Base-by-base conservation (phyloP, 345 rosid genomes). In the Psidium friedrichsthalianum region DNA sequence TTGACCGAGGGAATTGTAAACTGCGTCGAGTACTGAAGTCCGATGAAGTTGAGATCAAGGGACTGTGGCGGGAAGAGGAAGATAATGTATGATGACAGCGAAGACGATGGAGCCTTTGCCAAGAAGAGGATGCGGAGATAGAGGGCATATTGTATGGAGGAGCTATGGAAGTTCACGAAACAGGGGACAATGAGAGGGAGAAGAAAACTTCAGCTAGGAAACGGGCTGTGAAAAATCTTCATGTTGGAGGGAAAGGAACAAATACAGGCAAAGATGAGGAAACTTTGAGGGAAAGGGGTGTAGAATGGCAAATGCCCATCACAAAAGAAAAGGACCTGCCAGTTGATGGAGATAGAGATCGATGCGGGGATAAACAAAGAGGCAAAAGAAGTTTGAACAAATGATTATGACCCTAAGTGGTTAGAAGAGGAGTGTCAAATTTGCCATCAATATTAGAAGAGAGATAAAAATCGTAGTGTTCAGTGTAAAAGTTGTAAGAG, bases 371-470 rank as follows among this genome's bases (percentile, higher is more conserved):
- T 42, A 42, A 42, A 42, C 44, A 42, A 42, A 4, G 44, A 42
- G 44, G 44, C 44, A 51, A 42, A 42, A 42, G 44, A 3, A 42
- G 21, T 29, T 42, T 14, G 74, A 61, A 20, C 74, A 14, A 61
- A 36, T 15, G 15, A 10, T 29, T 40, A 61, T 29, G 74, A 61
- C 8, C 74, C 42, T 61, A 29, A 61, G 87, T 81, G 87, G 58
- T 58, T 42, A 52, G 55, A 78, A 27, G 82, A 82, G 16, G 24
- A 29, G 82, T 53, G 82, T 25, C 85, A 56, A 42, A 90, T 86
- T 89, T 88, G 91, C 87, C 92, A 91, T 88, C 91, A 91, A 59
- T 89, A 91, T 86, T 86, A 89, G 76, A 83, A 90, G 78, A 91
- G 76, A 58, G 90, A 91, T 58, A 91, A 88, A 58, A 90, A 88